These are phyloP conservation scores for Fusarium succisae DNA, from an alignment of 2,329 filamentous ascomycete genomes.

Conservation along the genomic window DNA sequence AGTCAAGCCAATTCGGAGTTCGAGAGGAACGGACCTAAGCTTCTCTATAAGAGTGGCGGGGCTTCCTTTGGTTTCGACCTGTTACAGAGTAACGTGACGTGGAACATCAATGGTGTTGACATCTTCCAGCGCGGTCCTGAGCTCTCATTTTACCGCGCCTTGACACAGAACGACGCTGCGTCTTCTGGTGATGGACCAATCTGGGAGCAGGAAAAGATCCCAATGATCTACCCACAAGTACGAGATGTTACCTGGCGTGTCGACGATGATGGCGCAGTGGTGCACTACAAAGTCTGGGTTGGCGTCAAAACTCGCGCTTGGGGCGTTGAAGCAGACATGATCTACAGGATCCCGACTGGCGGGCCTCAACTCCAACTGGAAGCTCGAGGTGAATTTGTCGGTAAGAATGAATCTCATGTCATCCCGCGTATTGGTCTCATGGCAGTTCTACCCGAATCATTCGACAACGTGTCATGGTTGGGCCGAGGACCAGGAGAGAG, in stretches of 20 bases:
- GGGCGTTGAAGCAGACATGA: conserved; percentile 14
- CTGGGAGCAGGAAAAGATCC: neutral
- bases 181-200: neutral
- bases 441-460: neutral
- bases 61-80: neutral
- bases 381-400: neutral
- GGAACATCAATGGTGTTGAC: neutral
- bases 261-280: rapidly evolving
- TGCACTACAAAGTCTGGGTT: conserved; percentile 24
- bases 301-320: conserved; percentile 4
- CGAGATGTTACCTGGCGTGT: neutral
- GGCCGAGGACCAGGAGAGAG: conserved; percentile 15
- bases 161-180: conserved; percentile 9
- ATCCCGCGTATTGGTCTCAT: conserved; percentile 15
- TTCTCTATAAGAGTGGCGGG: neutral
- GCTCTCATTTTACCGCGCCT: conserved; percentile 2
- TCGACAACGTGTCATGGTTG: conserved; percentile 13
- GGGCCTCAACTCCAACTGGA: neutral
- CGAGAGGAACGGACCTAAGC: neutral
- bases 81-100: neutral
- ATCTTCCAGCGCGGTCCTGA: conserved; percentile 14
- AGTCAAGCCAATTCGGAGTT: neutral
- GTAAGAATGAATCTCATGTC: neutral
- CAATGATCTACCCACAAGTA: conserved; percentile 7
- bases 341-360: neutral